Evolutionary conservation across 768 basidiomycete species (phyloP).

Genomic region (Chalciporus chontae): DNA sequence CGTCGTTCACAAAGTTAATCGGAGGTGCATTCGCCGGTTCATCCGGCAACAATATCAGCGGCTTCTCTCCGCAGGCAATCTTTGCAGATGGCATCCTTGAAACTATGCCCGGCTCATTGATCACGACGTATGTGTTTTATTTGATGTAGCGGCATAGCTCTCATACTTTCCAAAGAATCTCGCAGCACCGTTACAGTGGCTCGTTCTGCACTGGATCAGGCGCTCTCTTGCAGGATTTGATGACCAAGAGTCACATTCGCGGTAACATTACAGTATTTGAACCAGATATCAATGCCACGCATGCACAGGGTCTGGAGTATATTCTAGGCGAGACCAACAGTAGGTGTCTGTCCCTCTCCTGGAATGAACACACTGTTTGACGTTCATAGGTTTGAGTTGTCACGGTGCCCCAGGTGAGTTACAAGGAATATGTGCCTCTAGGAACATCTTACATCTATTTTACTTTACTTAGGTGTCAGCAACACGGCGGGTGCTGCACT

Average conservation of each 20-base stretch:
- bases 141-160: background rate
- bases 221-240: constrained; percentile 57
- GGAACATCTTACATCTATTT: background rate
- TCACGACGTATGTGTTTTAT: constrained; percentile 44
- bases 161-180: constrained; percentile 27
- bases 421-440: background rate
- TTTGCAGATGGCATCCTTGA: constrained; percentile 50
- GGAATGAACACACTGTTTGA: background rate
- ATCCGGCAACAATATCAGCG: constrained; percentile 37
- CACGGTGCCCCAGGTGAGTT: constrained; percentile 33
- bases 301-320: constrained; percentile 46
- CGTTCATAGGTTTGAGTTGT: constrained; percentile 30
- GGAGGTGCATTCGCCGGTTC: constrained; percentile 50
- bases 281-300: constrained; percentile 52
- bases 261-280: constrained; percentile 51
- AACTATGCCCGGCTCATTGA: constrained; percentile 45
- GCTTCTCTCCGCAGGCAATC: constrained; percentile 61
- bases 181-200: constrained; percentile 49
- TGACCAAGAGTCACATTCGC: constrained; percentile 58
- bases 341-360: constrained; percentile 33
- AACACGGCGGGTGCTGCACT: constrained; percentile 69
- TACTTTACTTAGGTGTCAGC: constrained; percentile 45
- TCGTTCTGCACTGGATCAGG: constrained; percentile 56
- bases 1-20: constrained; percentile 43
- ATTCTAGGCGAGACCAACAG: constrained; percentile 65